Conservation (phyloP, 176 grass and related monocot species). For the Metroxylon sagu region DNA sequence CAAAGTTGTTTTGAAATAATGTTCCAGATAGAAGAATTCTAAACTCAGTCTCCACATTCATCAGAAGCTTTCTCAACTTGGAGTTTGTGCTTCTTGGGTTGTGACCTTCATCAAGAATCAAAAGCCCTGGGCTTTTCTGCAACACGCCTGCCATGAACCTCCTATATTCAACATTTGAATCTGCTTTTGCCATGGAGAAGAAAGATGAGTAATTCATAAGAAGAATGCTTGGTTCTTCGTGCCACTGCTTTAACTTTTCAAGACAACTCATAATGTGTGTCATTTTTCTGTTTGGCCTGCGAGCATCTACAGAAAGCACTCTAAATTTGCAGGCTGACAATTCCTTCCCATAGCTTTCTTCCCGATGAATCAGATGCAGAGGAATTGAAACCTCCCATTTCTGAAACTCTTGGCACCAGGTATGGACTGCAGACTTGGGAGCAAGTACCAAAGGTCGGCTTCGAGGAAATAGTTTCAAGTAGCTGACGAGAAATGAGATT, state of each 20-base stretch:
- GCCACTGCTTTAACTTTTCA: conserved; percentile 73
- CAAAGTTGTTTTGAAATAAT: conserved; percentile 91
- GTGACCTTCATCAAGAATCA: conserved; percentile 91
- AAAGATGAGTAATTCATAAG: conserved; percentile 87
- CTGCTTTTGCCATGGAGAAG: conserved; percentile 48
- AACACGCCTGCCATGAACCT: conserved; percentile 47
- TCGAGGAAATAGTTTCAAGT: conserved; percentile 66
- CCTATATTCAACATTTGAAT: conserved; percentile 32
- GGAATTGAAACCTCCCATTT: conserved; percentile 68
- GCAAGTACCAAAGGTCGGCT: conserved; percentile 73
- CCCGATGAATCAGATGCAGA: conserved; percentile 47
- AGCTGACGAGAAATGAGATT: conserved; percentile 76
- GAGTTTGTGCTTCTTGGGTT: conserved; percentile 86
- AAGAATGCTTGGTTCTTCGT: conserved; percentile 67
- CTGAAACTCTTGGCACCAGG: conserved; percentile 77
- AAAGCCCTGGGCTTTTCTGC: conserved; percentile 62
- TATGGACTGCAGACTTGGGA: conserved; percentile 75
- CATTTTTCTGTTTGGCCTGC: conserved; percentile 25
- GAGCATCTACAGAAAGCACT: conserved; percentile 15
- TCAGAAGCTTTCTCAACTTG: conserved; percentile 62
- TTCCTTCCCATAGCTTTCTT: conserved; percentile 17
- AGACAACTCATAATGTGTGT: conserved; percentile 48
- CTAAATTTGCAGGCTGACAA: conserved; percentile 29
- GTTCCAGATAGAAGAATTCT: conserved; percentile 90
- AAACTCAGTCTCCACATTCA: conserved; percentile 85